Percentiles rank a stretch among this genome's conserved stretches.
Conservation (phyloP, 768 basidiomycete genomes). For the Suillus occidentalis region DNA sequence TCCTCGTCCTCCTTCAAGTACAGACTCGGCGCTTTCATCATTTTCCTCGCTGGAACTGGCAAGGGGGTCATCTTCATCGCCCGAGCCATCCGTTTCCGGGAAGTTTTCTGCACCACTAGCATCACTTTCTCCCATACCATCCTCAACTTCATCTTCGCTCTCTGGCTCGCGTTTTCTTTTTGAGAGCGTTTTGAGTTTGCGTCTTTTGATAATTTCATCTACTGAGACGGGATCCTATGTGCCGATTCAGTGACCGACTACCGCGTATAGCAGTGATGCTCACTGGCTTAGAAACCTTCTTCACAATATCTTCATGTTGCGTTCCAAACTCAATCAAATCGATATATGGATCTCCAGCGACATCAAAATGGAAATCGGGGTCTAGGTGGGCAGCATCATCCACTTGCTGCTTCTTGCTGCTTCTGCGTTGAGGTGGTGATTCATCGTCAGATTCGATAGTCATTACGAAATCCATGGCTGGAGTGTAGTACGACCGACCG, state of each 20-base stretch:
- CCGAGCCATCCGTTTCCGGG: slow-evolving; percentile 30
- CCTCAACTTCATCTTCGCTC: slow-evolving; percentile 37
- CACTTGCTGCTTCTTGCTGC: slow-evolving; percentile 27
- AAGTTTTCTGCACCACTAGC: slow-evolving; percentile 1
- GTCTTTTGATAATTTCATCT: slow-evolving; percentile 87
- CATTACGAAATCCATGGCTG: slow-evolving; percentile 66
- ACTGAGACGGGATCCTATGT: slow-evolving; percentile 77
- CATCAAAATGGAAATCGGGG: slow-evolving; percentile 82
- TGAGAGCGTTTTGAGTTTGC: slow-evolving; percentile 44
- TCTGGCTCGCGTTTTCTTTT: slow-evolving; percentile 62
- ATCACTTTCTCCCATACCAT: slow-evolving; percentile 33
- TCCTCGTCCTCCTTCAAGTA: slow-evolving; percentile 38
- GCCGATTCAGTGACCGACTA: slow-evolving; percentile 6
- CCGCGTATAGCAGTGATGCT: slow-evolving; percentile 20
- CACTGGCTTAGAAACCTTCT: slow-evolving; percentile 64
- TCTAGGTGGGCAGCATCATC: slow-evolving; percentile 66
- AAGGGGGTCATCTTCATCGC: slow-evolving; percentile 29
- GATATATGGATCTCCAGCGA: slow-evolving; percentile 66
- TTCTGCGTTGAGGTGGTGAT: slow-evolving; percentile 33
- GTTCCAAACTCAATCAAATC: slow-evolving; percentile 47
- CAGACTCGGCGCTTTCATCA: slow-evolving; percentile 30
- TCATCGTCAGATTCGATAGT: slow-evolving; percentile 83
- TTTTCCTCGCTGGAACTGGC: slow-evolving; percentile 34
- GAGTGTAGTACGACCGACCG: neutral
- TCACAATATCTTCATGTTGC: slow-evolving; percentile 55